phyloP scores from a whole-genome alignment of 2,329 filamentous ascomycete genomes.

The Trichoderma guizhouense region DNA sequence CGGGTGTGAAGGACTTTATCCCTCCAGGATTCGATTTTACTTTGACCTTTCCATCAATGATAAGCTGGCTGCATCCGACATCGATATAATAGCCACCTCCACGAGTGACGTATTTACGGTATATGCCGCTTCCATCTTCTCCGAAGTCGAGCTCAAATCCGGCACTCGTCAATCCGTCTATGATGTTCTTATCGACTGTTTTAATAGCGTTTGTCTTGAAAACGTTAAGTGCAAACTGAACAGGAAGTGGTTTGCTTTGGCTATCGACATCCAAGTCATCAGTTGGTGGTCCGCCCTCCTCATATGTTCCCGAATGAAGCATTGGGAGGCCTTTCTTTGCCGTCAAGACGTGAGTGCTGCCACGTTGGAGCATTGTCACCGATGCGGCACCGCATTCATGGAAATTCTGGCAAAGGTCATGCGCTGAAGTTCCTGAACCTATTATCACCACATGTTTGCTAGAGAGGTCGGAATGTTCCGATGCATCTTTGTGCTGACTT shows the following conservation, averaged over 20 bases:
- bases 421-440: background rate
- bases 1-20: background rate
- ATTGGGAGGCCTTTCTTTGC: background rate
- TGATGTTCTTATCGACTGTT: background rate
- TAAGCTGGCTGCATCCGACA: background rate
- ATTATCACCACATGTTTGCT: background rate
- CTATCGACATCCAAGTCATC: background rate
- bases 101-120: background rate
- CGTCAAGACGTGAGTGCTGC: background rate
- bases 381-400: background rate
- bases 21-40: background rate
- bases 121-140: background rate
- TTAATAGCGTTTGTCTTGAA: background rate
- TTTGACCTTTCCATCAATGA: background rate
- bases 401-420: conserved; percentile 3
- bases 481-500: conserved; percentile 1
- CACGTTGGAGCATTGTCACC: background rate
- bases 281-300: background rate
- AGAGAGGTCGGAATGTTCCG: background rate
- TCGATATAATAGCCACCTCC: conserved; percentile 6
- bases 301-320: background rate
- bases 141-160: background rate
- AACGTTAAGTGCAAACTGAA: background rate
- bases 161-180: background rate
- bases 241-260: background rate